These are phyloP conservation scores for Areca catechu DNA, from an alignment of 176 grass and related monocot genomes.

Conservation along the genomic window DNA sequence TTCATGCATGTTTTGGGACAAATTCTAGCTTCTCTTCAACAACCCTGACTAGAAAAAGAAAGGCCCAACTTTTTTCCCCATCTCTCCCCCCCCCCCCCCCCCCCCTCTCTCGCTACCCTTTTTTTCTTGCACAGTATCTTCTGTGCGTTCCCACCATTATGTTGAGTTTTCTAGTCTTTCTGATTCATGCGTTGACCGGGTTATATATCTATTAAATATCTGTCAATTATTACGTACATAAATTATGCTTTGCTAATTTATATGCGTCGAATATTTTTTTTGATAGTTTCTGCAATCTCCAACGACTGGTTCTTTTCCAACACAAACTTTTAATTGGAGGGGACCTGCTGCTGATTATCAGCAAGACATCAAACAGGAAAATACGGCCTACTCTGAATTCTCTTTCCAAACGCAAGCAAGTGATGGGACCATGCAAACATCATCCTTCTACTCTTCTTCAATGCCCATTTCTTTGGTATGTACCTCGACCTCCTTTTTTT, in stretches of 20 bases:
- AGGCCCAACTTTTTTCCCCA: too few relatives aligned
- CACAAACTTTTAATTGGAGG: constrained; percentile 52
- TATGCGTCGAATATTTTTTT: background rate
- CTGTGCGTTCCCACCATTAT: too few relatives aligned
- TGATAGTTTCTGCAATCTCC: constrained; percentile 67
- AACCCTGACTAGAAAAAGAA: too few relatives aligned
- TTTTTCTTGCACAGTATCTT: too few relatives aligned
- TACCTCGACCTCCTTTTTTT: too few relatives aligned
- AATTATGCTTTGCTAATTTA: background rate
- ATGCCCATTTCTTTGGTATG: constrained; percentile 2
- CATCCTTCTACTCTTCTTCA: constrained; percentile 15
- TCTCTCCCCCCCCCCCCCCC: too few relatives aligned
- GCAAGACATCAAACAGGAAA: constrained; percentile 37
- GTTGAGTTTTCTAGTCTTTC: too few relatives aligned
- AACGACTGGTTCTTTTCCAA: constrained; percentile 50
- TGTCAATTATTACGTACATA: background rate
- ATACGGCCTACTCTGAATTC: constrained; percentile 43
- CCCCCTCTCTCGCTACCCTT: too few relatives aligned
- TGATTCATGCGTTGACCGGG: too few relatives aligned
- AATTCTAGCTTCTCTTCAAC: too few relatives aligned
- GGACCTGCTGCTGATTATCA: constrained; percentile 17
- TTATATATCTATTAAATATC: too few relatives aligned
- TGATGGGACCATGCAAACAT: constrained; percentile 13
- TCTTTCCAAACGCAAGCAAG: constrained; percentile 51
- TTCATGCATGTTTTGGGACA: too few relatives aligned